Evolutionary conservation across 2,329 filamentous ascomycete species (phyloP), one percentile per base, ranked within the genome.

Genomic region (Amesomyces nigricolor): DNA sequence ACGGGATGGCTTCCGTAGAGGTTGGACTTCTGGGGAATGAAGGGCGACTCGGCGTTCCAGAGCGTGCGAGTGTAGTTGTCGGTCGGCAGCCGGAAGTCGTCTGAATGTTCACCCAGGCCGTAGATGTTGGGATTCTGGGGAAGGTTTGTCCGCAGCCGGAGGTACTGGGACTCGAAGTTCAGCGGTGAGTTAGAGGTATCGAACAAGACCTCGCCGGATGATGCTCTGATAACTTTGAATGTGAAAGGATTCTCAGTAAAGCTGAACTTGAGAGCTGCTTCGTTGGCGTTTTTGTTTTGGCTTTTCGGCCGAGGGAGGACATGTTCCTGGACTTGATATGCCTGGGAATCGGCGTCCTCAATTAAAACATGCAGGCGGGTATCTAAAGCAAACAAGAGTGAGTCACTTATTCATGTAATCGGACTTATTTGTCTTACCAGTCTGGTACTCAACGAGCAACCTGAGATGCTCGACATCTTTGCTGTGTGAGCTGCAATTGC

Each of bases 91-190:
- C 79, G 78, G 62, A 89, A 82, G 1, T 81, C 75, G 62, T 91
- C 87, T 1, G 81, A 85, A 67, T 90, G 86, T 69, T 91, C 88
- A 13, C 88, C 88, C 2, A 91, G 75, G 0, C 88, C 88, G 64
- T 91, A 91, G 6, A 92, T 71, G 61, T 86, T 80, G 0, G 87
- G 85, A 44, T 82, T 73, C 1, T 78, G 68, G 0, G 88, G 87
- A 3, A 91, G 73, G 53, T 75, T 78, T 0, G 88, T 91, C 47
- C 86, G 79, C 50, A 91, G 72, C 8, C 83, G 80, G 13, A 91
- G 68, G 64, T 89, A 92, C 67, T 91, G 87, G 4, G 80, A 81
- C 68, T 91, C 83, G 63, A 91, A 91, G 46, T 91, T 74, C 9
- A 91, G 71, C 63, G 73, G 57, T 66, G 76, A 60, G 63, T 71